These are phyloP conservation scores for Venturia nashicola DNA, from an alignment of 2,329 filamentous ascomycete genomes.

Conservation along the genomic window DNA sequence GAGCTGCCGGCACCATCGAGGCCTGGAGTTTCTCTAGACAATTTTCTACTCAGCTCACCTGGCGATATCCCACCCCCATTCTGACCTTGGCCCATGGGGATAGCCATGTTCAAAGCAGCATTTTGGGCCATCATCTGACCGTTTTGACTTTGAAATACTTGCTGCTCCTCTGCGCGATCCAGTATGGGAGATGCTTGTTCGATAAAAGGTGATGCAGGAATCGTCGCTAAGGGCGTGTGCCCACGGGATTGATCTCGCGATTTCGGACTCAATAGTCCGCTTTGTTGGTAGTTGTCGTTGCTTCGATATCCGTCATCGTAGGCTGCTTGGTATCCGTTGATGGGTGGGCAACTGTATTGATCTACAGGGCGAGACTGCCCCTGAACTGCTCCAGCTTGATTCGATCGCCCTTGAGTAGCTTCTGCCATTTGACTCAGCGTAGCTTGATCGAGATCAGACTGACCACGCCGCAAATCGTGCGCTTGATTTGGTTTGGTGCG, in stretches of 20 bases:
- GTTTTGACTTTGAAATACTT: not conserved
- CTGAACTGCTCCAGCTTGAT: not conserved
- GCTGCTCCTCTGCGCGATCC: not conserved
- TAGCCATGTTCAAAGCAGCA: not conserved
- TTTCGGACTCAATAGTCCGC: not conserved
- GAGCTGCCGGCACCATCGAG: not conserved
- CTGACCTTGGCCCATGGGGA: not conserved
- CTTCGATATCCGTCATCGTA: constrained; percentile 3
- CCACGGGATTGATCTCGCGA: not conserved
- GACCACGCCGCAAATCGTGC: constrained; percentile 66
- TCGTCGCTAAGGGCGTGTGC: constrained; percentile 6
- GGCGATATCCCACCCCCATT: not conserved
- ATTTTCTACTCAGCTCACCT: not conserved
- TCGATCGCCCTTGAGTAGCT: constrained; percentile 32
- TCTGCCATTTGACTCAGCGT: constrained; percentile 72
- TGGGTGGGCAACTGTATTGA: not conserved
- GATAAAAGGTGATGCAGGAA: constrained; percentile 12
- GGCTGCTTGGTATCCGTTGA: not conserved
- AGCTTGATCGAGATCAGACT: constrained; percentile 68
- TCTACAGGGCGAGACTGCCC: not conserved
- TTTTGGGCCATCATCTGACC: not conserved
- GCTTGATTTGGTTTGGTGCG: constrained; percentile 59
- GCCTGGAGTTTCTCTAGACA: not conserved
- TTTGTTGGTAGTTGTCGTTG: not conserved
- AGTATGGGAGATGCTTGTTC: constrained; percentile 7